Evolutionary conservation across 495 filamentous ascomycete species (phyloP), one percentile per base, ranked within the genome.

Genomic region (Cercophora samala): DNA sequence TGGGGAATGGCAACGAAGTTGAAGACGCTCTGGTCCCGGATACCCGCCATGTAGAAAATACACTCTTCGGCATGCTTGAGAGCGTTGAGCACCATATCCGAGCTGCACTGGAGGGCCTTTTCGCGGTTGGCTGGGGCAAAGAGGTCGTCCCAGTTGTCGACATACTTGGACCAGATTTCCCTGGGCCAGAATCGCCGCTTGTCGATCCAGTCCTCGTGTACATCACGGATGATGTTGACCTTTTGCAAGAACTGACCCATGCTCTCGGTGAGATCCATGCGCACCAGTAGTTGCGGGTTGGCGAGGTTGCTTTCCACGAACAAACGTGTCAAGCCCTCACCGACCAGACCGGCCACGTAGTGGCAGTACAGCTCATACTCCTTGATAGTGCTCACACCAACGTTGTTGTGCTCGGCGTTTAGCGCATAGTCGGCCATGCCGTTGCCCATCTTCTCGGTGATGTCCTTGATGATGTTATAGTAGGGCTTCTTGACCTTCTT

Each of bases 1-100:
- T 99, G 95, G n/a, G 95, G 95, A 71, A 99, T 99, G 55, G 96
- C 94, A 55, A 92, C 92, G 76, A 99, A 99, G 83, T 99, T 98
- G 89, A 99, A 99, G n/a, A 97, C 93, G 76, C 91, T 95, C 80
- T 98, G 95, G 77, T 99, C 95, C 66, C 90, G 91, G 56, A 98
- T 85, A 22, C 93, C 96, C 23, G 96, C 96, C 80, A 99, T 91
- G 82, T 99, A 99, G 82, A 93, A 98, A 9, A 99, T 81, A 78
- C 93, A 97, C 71, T 98, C 92, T 68, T 96, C 92, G 29, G 88
- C 92, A 69, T 97, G 93, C 75, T 87, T 84, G 58, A 99, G 85
- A 21, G 93, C 90, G 64, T 94, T 91, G 52, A 98, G 81, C 22
- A 97, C 88, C 94, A 99, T 96, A 71, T 98, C 93, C 0, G 93